Conservation (phyloP, 2,329 filamentous ascomycete genomes). For the Venturia effusa region DNA sequence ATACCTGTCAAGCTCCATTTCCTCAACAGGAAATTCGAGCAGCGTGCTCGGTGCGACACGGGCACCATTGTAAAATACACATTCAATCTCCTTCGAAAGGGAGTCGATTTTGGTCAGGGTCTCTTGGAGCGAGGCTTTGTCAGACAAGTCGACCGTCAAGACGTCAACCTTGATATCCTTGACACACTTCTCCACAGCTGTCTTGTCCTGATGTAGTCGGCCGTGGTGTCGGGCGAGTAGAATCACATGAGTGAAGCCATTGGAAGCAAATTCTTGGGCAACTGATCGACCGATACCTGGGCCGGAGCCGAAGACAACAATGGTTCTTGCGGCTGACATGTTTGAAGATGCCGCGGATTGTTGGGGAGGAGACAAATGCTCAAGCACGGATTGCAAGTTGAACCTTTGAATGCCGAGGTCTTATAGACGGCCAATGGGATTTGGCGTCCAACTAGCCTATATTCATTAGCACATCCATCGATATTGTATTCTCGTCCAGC, state of each 20-base stretch:
- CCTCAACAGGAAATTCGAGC: constrained; percentile 16
- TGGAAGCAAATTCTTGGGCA: constrained; percentile 18
- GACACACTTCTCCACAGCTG: constrained; percentile 14
- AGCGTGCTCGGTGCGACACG: constrained; percentile 1
- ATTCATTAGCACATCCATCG: no score
- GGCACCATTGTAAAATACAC: constrained; percentile 12
- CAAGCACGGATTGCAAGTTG: neutral
- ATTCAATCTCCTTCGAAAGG: constrained; percentile 12
- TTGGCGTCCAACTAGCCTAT: neutral
- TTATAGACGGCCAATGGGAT: neutral
- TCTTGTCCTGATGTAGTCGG: constrained; percentile 16
- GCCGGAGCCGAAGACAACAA: constrained; percentile 20
- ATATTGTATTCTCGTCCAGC: no score
- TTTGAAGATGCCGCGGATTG: neutral
- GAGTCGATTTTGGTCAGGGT: constrained; percentile 9
- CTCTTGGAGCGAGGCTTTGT: neutral
- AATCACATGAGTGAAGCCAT: constrained; percentile 18
- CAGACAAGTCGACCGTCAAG: constrained; percentile 4
- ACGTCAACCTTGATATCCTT: constrained; percentile 2
- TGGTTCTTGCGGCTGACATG: constrained; percentile 1
- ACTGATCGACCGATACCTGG: constrained; percentile 20
- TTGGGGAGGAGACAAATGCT: neutral
- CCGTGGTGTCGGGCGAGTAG: constrained; percentile 17
- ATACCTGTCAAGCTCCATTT: constrained; percentile 40
- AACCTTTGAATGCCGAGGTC: neutral